Base-by-base conservation (phyloP, 2,329 filamentous ascomycete genomes). In the Sclerotinia sclerotiorum region DNA sequence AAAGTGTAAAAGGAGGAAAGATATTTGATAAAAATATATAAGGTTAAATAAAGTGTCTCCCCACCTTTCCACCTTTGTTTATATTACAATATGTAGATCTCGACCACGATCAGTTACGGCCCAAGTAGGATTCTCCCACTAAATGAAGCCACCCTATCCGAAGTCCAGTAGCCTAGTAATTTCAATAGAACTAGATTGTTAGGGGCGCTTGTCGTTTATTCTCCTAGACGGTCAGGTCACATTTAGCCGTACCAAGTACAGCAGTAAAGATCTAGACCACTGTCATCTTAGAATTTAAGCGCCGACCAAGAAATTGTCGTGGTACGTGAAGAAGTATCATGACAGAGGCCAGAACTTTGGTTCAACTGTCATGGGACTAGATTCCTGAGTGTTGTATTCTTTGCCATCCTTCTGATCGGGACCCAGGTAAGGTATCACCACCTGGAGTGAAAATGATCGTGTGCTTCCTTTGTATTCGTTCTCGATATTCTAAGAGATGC, bases 191-290 rank as follows among this genome's bases (percentile, higher is more conserved):
- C 32, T 32, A 55, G 29, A 55, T 21, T 11, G 4, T 24, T 21
- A 48, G 44, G 5, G 21, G 52, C 29, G 52, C 52, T 55, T 55
- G 52, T 56, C 54, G 29, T 56, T 56, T 56, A 56, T 39, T 56
- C 21, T 32, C 6, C 35, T 56, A 27, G 54, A 39, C n/a, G 35
- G 54, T 32, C 54, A 56, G n/a, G 29, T 11, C 32, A 19, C 42
- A 32, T 11, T 32, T 19, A 48, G 19, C 27, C 32, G 19, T 21
- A 29, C 19, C 11, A 48, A 61, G 19, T 19, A 48, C 27, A 32
- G 8, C 19, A 61, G 48, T 61, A 32, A 32, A 61, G 57, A 27
- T n/a, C 39, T 35, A 35, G 35, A 39, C 39, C 27, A 24, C 27
- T 48, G 27, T 35, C 24, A 60, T 46, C 17, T 60, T 42, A 6